A percentile compares a stretch with the other conserved stretches of the same genome.
These are phyloP conservation scores for Arabidopsis arenosa DNA, from an alignment of 345 rosid genomes.

Conservation along the genomic window DNA sequence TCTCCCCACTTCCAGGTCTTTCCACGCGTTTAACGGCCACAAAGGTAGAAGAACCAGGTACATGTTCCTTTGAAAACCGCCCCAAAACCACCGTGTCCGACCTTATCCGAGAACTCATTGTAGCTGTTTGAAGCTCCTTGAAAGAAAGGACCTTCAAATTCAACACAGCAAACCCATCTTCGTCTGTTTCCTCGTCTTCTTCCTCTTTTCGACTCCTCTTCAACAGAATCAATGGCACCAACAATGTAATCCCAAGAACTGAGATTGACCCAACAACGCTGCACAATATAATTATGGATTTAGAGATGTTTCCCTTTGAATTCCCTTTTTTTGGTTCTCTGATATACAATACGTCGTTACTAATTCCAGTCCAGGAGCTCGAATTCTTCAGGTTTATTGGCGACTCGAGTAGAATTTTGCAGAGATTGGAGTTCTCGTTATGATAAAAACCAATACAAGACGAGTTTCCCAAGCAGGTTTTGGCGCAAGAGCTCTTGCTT, in stretches of 20 bases:
- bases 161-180: slow-evolving; percentile 55
- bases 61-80: slow-evolving; percentile 60
- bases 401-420: slow-evolving; percentile 61
- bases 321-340: slow-evolving; percentile 54
- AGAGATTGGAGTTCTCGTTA: slow-evolving; percentile 50
- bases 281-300: slow-evolving; percentile 51
- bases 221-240: slow-evolving; percentile 48
- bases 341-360: slow-evolving; percentile 51
- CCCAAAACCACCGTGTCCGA: slow-evolving; percentile 79
- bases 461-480: slow-evolving; percentile 59
- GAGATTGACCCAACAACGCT: slow-evolving; percentile 59
- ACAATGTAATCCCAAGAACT: slow-evolving; percentile 46
- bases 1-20: slow-evolving; percentile 64
- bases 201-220: slow-evolving; percentile 53
- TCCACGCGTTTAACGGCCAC: slow-evolving; percentile 75
- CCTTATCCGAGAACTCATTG: slow-evolving; percentile 57
- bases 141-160: slow-evolving; percentile 68
- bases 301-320: slow-evolving; percentile 49
- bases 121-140: slow-evolving; percentile 56
- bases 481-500: slow-evolving; percentile 56
- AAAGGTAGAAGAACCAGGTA: slow-evolving; percentile 52
- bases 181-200: slow-evolving; percentile 49
- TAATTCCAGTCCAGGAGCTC: slow-evolving; percentile 45
- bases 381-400: slow-evolving; percentile 63
- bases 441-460: slow-evolving; percentile 73